These are phyloP conservation scores for Chytriomyces sp. DNA, from an alignment of 192 early-diverging fungal species.

Conservation along the genomic window DNA sequence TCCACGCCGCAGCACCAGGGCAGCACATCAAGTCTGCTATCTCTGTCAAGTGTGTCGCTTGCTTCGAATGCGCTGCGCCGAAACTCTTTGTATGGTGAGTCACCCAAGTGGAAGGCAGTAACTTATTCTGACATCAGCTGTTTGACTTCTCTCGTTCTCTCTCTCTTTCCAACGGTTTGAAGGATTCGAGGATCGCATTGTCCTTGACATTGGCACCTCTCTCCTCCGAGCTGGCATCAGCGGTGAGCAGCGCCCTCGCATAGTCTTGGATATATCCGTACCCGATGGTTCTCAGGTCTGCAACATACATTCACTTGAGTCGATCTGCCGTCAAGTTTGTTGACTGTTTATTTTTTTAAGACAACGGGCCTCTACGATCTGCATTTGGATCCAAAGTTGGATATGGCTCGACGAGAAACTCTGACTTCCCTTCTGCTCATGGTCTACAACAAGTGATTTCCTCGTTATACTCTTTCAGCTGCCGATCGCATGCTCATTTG, in stretches of 20 bases:
- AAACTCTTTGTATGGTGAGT: conserved; percentile 26
- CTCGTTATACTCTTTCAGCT: not conserved
- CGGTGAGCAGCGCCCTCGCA: conserved; percentile 78
- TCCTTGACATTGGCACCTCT: conserved; percentile 83
- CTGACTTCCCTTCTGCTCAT: conserved; percentile 12
- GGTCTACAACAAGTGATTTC: conserved; percentile 24
- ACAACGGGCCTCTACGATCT: conserved; percentile 24
- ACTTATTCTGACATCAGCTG: not conserved
- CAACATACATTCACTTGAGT: not conserved
- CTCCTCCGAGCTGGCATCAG: conserved; percentile 87
- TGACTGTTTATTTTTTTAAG: too few species aligned
- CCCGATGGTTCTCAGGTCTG: not conserved
- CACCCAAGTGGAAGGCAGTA: not conserved
- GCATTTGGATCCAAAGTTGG: not conserved
- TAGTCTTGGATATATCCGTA: conserved; percentile 59
- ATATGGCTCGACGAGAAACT: not conserved
- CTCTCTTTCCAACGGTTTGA: not conserved
- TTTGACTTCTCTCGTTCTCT: not conserved
- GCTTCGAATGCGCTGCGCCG: conserved; percentile 14
- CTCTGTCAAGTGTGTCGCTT: not conserved
- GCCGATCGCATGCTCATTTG: not conserved
- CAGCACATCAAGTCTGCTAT: not conserved
- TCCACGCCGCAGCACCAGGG: not conserved
- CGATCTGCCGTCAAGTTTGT: too few species aligned
- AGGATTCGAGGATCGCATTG: conserved; percentile 76